A percentile compares a stretch with the other conserved stretches of the same genome.
phyloP scores from a whole-genome alignment of 2,329 filamentous ascomycete genomes.

The Penicillium sp. region DNA sequence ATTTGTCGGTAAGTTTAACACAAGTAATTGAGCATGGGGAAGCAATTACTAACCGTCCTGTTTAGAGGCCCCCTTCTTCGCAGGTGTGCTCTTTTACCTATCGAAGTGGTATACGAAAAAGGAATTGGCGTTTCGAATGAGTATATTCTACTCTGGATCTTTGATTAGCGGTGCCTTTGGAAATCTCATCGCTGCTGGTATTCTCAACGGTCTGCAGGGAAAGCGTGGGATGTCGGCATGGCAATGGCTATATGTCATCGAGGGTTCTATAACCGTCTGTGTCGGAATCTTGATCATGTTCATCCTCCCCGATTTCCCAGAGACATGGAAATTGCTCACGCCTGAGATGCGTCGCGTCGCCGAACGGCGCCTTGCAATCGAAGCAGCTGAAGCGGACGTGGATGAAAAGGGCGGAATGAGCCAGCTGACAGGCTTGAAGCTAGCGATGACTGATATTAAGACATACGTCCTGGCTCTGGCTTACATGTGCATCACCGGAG shows the following conservation, averaged over 20 bases:
- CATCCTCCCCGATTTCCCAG: conserved; percentile 44
- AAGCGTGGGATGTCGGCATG: conserved; percentile 38
- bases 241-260: conserved; percentile 47
- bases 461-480: conserved; percentile 46
- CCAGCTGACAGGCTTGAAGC: conserved; percentile 51
- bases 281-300: conserved; percentile 35
- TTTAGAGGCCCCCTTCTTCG: conserved; percentile 47
- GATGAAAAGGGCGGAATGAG: conserved; percentile 50
- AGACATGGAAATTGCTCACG: conserved; percentile 46
- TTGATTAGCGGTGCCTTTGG: conserved; percentile 53
- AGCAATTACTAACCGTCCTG: not conserved
- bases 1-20: conserved; percentile 33
- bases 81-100: conserved; percentile 51
- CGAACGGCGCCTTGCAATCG: conserved; percentile 50
- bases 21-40: not conserved
- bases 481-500: conserved; percentile 51
- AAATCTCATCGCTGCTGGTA: conserved; percentile 54
- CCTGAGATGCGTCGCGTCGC: conserved; percentile 50
- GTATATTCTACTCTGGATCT: conserved; percentile 53
- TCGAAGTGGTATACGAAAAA: conserved; percentile 56
- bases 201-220: conserved; percentile 44
- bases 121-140: conserved; percentile 52
- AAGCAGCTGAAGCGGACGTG: conserved; percentile 50
- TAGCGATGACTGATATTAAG: conserved; percentile 53
- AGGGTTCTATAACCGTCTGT: conserved; percentile 36